These are phyloP conservation scores for Colletotrichum lentis DNA, from an alignment of 2,329 filamentous ascomycete species.

Conservation along the genomic window DNA sequence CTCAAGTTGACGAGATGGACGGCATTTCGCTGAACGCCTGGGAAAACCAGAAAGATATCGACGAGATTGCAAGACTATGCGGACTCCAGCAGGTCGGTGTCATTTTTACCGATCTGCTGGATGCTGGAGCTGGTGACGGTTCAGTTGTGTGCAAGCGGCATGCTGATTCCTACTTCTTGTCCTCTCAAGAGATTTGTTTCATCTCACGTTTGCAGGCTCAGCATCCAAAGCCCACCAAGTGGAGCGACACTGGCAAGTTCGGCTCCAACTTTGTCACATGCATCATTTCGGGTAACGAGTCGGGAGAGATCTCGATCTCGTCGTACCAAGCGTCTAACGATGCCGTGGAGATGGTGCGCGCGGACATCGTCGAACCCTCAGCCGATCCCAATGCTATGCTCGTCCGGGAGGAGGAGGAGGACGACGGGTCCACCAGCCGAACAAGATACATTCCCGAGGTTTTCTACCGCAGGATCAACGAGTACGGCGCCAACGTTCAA, in stretches of 20 bases:
- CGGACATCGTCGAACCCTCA: slow-evolving; percentile 93
- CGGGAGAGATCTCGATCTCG: slow-evolving; percentile 86
- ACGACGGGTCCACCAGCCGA: slow-evolving; percentile 72
- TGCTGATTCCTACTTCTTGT: slow-evolving; percentile 92
- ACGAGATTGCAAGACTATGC: slow-evolving; percentile 81
- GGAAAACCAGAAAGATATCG: slow-evolving; percentile 83
- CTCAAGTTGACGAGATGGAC: slow-evolving; percentile 87
- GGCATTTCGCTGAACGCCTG: slow-evolving; percentile 86
- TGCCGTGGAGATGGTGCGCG: slow-evolving; percentile 94
- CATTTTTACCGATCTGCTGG: slow-evolving; percentile 91
- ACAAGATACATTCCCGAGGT: slow-evolving; percentile 95
- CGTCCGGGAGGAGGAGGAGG: slow-evolving; percentile 89
- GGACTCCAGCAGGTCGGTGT: slow-evolving; percentile 89
- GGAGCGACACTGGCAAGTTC: slow-evolving; percentile 93
- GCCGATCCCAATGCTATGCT: slow-evolving; percentile 94
- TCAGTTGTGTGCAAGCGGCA: slow-evolving; percentile 94
- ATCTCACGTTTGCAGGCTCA: slow-evolving; percentile 87
- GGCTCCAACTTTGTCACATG: slow-evolving; percentile 98
- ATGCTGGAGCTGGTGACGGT: slow-evolving; percentile 82
- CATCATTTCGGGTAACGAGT: slow-evolving; percentile 89
- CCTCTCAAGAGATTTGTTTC: slow-evolving; percentile 90
- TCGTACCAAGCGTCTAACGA: slow-evolving; percentile 96
- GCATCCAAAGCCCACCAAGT: slow-evolving; percentile 90
- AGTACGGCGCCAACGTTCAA: slow-evolving; percentile 95
- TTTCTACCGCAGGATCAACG: slow-evolving; percentile 94